Evolutionary conservation across 352 stramenopile species (phyloP), one percentile per base, ranked within the genome.

Genomic region (Pythium monospermum): DNA sequence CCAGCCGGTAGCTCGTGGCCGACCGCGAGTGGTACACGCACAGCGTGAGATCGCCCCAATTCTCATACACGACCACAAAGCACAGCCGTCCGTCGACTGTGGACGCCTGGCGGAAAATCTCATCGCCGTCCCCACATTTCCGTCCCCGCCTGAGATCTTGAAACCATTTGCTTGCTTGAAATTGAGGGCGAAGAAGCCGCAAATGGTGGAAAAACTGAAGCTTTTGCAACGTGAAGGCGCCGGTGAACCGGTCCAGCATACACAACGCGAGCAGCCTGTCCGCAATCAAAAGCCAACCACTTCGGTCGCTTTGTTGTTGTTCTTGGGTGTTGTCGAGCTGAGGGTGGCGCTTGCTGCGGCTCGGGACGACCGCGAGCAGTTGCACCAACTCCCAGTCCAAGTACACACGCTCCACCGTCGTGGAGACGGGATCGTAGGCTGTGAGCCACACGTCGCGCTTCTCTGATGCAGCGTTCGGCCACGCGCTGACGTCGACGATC

Each of bases 231-330:
- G 76, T 88, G 45, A 92, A 84, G 28, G 72, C 68, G 3, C 66
- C 64, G 1, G 82, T 90, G 51, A 88, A 90, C 6, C 70, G 67
- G 45, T 92, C 79, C n/a, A 92, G 49, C 63, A 83, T 89, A 3
- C 68, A 58, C 26, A 80, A 53, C 0, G 66, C 66, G 3, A 92
- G 62, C 6, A 90, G 28, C 7, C 69, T 64, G 15, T 81, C 59
- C 2, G 79, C 79, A 25, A 81, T 72, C 22, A 7, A 12, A 1
- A 37, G 11, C 54, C 37, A 53, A 36, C 56, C 46, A 12, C 41
- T 52, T 21, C 54, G 61, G 32, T 59, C 55, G 1, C 36, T 49
- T n/a, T n/a, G n/a, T n/a, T n/a, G n/a, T n/a, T n/a, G n/a, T n/a
- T n/a, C n/a, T n/a, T n/a, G n/a, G 16, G 46, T 51, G 36, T 23